phyloP scores from a whole-genome alignment of 441 rosid genomes.

The Gossypium lobatum region DNA sequence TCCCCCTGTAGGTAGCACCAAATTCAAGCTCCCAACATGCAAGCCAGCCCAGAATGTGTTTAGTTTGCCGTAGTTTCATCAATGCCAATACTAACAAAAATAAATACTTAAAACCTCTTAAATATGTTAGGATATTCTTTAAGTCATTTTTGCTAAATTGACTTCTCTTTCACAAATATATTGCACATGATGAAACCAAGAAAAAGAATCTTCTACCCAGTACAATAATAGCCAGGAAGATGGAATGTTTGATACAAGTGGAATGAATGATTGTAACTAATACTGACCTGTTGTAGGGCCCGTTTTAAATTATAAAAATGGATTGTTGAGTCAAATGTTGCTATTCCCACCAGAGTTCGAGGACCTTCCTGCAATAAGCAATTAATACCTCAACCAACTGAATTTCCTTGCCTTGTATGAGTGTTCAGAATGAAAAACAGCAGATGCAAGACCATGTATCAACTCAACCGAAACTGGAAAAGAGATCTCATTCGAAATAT shows the following conservation, averaged over 20 bases:
- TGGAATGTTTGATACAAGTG: slow-evolving; percentile 10
- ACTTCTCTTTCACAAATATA: not conserved
- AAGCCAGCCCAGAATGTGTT: not conserved
- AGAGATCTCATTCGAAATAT: not conserved
- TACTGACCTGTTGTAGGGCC: slow-evolving; percentile 53
- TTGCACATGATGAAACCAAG: not conserved
- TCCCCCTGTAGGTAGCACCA: not conserved
- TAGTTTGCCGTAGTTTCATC: not conserved
- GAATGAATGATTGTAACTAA: not conserved
- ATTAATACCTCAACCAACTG: not conserved
- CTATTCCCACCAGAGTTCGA: slow-evolving; percentile 79
- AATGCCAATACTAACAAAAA: not conserved
- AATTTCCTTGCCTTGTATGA: not conserved
- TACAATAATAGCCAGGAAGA: slow-evolving; percentile 10
- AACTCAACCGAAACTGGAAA: not conserved
- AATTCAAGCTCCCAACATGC: not conserved
- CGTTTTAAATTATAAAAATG: slow-evolving; percentile 81
- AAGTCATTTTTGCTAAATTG: not conserved
- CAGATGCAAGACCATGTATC: not conserved
- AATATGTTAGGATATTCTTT: not conserved
- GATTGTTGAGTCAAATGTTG: slow-evolving; percentile 76
- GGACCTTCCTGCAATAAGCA: slow-evolving; percentile 68
- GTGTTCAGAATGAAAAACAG: not conserved
- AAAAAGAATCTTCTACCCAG: slow-evolving; percentile 8
- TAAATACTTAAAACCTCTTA: not conserved